Conservation (phyloP, 306 rosid genomes). For the Ziziphus jujuba region DNA sequence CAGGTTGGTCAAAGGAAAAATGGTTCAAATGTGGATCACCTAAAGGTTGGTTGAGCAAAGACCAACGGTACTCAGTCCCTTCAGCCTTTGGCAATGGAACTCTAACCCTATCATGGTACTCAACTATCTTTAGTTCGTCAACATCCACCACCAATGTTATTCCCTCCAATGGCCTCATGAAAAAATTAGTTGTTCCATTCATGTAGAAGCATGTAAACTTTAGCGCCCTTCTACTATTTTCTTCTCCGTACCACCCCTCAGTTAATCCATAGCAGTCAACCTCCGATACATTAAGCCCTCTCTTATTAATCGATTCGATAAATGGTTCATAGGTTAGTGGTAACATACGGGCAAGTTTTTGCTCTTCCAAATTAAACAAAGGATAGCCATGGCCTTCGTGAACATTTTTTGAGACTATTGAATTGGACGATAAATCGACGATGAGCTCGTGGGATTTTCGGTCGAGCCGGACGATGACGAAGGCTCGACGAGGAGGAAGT, state of each 20-base stretch:
- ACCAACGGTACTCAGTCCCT: conserved; percentile 28
- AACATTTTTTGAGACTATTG: conserved; percentile 30
- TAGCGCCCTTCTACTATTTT: conserved; percentile 4
- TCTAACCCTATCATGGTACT: conserved; percentile 17
- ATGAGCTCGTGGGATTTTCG: conserved; percentile 37
- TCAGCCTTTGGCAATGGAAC: conserved; percentile 21
- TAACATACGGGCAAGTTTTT: conserved; percentile 9
- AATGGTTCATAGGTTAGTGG: conserved; percentile 22
- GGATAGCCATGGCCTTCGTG: conserved; percentile 49
- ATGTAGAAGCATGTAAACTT: conserved; percentile 15
- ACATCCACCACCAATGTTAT: conserved; percentile 29
- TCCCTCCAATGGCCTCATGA: conserved; percentile 35
- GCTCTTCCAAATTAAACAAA: conserved; percentile 29
- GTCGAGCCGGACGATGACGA: conserved; percentile 32
- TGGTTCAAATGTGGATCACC: conserved; percentile 26
- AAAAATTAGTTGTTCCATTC: conserved; percentile 19
- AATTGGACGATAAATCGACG: conserved; percentile 27
- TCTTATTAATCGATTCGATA: conserved; percentile 4
- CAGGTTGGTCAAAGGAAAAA: conserved; percentile 17
- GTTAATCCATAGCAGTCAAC: conserved; percentile 20
- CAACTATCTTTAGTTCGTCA: conserved; percentile 26
- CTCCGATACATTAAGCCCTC: conserved; percentile 18
- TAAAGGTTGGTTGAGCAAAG: conserved; percentile 25
- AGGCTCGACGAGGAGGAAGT: conserved; percentile 43
- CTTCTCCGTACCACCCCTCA: conserved; percentile 31